Evolutionary conservation across 2,329 filamentous ascomycete species (phyloP).

Genomic region (Diaporthe destruens): DNA sequence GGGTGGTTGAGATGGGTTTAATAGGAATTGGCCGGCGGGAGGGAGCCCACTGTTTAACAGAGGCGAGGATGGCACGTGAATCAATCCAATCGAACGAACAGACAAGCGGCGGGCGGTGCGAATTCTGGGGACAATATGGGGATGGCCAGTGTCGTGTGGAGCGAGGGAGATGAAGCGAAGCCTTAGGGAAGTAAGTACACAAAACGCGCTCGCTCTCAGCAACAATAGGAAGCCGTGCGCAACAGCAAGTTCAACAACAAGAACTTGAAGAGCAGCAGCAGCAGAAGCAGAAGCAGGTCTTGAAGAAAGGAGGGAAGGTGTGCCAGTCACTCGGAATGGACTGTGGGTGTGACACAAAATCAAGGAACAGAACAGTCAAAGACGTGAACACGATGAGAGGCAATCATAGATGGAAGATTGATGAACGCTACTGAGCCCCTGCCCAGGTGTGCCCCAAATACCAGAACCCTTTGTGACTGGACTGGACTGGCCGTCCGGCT

Average conservation of each 20-base stretch:
- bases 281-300: not conserved
- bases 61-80: not conserved
- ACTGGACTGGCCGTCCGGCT: not conserved
- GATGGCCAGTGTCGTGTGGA: constrained; percentile 3
- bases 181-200: not conserved
- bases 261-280: not conserved
- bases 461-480: constrained; percentile 1
- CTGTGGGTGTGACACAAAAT: constrained; percentile 8
- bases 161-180: constrained; percentile 23
- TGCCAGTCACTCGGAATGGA: not conserved
- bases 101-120: not conserved
- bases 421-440: constrained; percentile 1
- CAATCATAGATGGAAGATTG: not conserved
- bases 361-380: constrained; percentile 2
- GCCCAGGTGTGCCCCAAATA: constrained; percentile 4
- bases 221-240: not conserved
- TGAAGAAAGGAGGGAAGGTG: not conserved
- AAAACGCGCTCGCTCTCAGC: not conserved
- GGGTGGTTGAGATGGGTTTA: constrained; percentile 6
- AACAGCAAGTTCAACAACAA: not conserved
- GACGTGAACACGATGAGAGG: too few relatives aligned
- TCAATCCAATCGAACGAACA: constrained; percentile 4
- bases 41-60: not conserved
- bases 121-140: constrained; percentile 28
- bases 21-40: not conserved